Evolutionary conservation across 495 filamentous ascomycete genomes (phyloP).

Genomic region (Bacidia rubella): DNA sequence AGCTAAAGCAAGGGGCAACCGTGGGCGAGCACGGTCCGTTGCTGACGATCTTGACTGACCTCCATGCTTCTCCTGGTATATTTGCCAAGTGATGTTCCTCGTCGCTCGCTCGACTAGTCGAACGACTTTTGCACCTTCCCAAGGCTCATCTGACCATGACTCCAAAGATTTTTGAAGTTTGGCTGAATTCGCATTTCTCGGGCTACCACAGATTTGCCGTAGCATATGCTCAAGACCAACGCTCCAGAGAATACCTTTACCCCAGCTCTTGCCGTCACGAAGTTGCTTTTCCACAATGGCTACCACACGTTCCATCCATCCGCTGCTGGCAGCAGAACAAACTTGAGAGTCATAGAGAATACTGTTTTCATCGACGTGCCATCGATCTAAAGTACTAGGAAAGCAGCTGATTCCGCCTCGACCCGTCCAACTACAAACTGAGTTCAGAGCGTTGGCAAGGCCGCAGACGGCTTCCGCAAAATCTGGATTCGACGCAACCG

Average conservation of each 20-base stretch:
- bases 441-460: constrained; percentile 89
- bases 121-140: constrained; percentile 84
- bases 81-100: constrained; percentile 61
- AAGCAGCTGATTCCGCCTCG: constrained; percentile 71
- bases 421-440: constrained; percentile 89
- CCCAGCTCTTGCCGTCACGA: constrained; percentile 77
- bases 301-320: constrained; percentile 93
- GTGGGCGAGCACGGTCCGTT: constrained; percentile 55
- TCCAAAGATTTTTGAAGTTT: constrained; percentile 33
- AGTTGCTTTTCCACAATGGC: constrained; percentile 89
- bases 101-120: constrained; percentile 75
- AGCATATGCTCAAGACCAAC: constrained; percentile 37
- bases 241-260: constrained; percentile 54
- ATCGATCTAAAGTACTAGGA: constrained; percentile 65
- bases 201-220: constrained; percentile 29
- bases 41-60: background rate
- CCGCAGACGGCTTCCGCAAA: constrained; percentile 98
- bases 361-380: constrained; percentile 84
- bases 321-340: constrained; percentile 43
- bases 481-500: constrained; percentile 80
- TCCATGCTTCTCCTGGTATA: constrained; percentile 65
- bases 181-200: constrained; percentile 19
- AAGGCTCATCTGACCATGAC: constrained; percentile 61
- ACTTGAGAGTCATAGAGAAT: constrained; percentile 64
- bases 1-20: constrained; percentile 58